Evolutionary conservation across 192 early-diverging fungal species (phyloP).

Genomic region (Allomyces javanicus): DNA sequence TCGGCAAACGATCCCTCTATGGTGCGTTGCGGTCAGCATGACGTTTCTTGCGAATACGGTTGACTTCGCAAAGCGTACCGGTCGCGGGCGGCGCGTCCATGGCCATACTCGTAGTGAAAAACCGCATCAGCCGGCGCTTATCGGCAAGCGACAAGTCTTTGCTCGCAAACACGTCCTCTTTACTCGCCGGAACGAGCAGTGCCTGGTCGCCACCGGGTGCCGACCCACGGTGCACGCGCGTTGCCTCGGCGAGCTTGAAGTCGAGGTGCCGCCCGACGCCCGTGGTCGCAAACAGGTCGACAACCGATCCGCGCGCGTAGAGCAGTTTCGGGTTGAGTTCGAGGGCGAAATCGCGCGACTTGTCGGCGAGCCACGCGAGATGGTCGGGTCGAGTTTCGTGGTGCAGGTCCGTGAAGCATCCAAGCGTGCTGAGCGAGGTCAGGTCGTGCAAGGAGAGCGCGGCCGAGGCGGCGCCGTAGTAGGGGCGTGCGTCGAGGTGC

Average conservation of each 20-base stretch:
- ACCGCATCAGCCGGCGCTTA: constrained; percentile 79
- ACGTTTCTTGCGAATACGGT: too few species aligned
- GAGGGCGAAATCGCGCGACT: constrained; percentile 38
- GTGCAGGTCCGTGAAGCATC: neutral
- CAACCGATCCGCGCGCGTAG: constrained; percentile 40
- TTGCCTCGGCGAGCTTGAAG: constrained; percentile 61
- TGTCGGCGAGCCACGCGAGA: constrained; percentile 11
- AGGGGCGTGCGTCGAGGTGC: constrained; percentile 57
- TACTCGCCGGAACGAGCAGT: constrained; percentile 38
- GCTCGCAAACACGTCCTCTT: constrained; percentile 79
- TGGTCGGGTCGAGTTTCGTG: neutral
- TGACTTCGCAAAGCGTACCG: too few species aligned
- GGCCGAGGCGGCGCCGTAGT: constrained; percentile 59
- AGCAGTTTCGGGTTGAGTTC: constrained; percentile 53
- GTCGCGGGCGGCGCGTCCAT: constrained; percentile 8
- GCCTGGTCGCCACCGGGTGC: neutral
- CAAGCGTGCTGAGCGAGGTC: constrained; percentile 3
- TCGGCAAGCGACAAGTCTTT: constrained; percentile 53
- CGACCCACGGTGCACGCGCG: constrained; percentile 23
- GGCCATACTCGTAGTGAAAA: constrained; percentile 45
- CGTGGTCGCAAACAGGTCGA: constrained; percentile 52
- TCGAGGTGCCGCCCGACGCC: constrained; percentile 73
- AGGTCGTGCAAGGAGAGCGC: constrained; percentile 31
- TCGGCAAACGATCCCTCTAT: too few species aligned
- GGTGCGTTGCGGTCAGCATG: too few species aligned